Evolutionary conservation across 2,329 filamentous ascomycete species (phyloP).

Genomic region (Colletotrichum eremochloae): DNA sequence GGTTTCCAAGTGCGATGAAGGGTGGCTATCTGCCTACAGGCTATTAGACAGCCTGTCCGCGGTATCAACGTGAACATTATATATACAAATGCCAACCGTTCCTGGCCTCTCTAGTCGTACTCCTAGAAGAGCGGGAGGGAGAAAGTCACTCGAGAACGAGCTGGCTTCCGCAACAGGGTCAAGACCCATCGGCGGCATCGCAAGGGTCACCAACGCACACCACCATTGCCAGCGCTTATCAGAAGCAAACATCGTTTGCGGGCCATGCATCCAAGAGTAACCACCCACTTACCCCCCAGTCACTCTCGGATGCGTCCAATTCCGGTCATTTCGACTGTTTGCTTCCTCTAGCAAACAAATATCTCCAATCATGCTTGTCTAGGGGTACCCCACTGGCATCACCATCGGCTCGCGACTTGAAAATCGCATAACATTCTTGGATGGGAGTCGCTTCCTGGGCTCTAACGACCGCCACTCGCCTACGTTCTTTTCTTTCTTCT

Average conservation of each 20-base stretch:
- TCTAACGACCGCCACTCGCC: background rate
- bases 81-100: too few species aligned
- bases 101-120: too few species aligned
- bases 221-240: too few species aligned
- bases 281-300: too few species aligned
- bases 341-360: background rate
- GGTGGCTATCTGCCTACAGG: too few species aligned
- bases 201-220: background rate
- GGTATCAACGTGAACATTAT: too few species aligned
- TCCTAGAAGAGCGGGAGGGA: too few species aligned
- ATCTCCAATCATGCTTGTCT: background rate
- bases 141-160: background rate
- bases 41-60: too few species aligned
- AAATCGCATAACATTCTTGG: background rate
- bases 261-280: background rate
- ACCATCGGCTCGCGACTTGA: background rate
- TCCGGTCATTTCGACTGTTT: background rate
- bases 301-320: background rate
- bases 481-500: too few species aligned
- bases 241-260: background rate
- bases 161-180: background rate
- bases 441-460: background rate
- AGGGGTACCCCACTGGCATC: background rate
- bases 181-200: background rate
- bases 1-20: too few species aligned